Conservation (phyloP, 257 asterid species). For the Solanum clarkiae region DNA sequence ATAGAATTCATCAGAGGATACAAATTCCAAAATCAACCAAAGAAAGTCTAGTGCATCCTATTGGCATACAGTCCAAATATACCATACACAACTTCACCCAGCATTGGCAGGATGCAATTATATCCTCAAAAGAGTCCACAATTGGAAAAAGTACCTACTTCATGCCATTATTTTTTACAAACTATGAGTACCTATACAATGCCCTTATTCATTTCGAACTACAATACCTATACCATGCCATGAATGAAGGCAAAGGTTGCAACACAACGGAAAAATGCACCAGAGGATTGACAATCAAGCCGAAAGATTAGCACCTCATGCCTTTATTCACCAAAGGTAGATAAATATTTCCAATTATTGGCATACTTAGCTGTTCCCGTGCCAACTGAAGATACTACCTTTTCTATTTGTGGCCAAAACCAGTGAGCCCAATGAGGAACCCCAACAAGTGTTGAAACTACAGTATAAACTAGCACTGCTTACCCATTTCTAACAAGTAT, state of each 20-base stretch:
- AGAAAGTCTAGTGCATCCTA: neutral
- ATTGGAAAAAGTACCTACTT: neutral
- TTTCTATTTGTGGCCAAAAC: neutral
- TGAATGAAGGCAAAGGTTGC: neutral
- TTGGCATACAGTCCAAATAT: neutral
- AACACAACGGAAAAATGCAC: neutral
- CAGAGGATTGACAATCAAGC: neutral
- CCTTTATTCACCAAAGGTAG: neutral
- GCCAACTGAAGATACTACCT: neutral
- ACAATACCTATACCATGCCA: neutral
- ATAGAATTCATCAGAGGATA: neutral
- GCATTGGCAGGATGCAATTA: neutral
- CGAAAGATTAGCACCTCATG: neutral
- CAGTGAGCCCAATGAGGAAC: neutral
- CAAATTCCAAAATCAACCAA: neutral
- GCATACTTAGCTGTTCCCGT: neutral
- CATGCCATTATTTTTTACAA: neutral
- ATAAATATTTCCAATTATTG: neutral
- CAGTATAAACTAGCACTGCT: neutral
- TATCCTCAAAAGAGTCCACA: neutral
- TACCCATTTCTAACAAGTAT: neutral
- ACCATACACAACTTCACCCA: neutral
- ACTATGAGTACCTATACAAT: neutral
- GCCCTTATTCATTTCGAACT: neutral
- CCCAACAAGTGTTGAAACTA: neutral